phyloP scores from a whole-genome alignment of 106 monocot genomes.

The Platanthera zijinensis region DNA sequence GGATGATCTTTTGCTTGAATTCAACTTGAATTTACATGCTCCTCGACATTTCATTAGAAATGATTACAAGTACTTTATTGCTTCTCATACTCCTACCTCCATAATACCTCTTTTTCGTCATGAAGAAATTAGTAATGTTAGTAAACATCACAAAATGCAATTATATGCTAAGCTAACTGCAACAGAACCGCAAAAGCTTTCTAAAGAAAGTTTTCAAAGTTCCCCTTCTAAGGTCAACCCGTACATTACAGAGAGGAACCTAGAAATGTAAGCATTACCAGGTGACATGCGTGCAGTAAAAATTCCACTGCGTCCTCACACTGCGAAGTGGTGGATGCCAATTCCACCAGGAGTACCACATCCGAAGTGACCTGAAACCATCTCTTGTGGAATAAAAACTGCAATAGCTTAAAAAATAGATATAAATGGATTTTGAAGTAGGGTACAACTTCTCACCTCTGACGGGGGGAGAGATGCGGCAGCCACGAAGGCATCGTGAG shows the following conservation, averaged over 20 bases:
- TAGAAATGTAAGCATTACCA: conserved; percentile 33
- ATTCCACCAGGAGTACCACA: conserved; percentile 61
- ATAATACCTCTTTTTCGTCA: not conserved
- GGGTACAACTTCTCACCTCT: conserved; percentile 35
- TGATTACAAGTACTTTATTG: not conserved
- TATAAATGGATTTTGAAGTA: not conserved
- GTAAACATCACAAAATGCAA: no score
- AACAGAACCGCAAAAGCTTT: not conserved
- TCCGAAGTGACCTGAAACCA: conserved; percentile 66
- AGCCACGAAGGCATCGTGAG: conserved; percentile 41
- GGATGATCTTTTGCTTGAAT: no score
- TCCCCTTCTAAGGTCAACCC: not conserved
- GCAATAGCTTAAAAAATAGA: not conserved
- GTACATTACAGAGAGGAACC: not conserved
- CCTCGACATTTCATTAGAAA: no score
- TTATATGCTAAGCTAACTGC: no score
- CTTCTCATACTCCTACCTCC: not conserved
- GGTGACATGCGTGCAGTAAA: conserved; percentile 27
- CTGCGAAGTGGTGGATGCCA: conserved; percentile 26
- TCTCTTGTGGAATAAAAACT: not conserved
- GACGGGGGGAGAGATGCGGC: conserved; percentile 49
- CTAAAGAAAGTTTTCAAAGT: not conserved
- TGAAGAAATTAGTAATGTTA: not conserved
- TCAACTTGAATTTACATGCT: no score
- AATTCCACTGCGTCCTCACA: conserved; percentile 29